Percentiles rank a stretch among this genome's conserved stretches.
These are phyloP conservation scores for Talaromyces sp. DNA, from an alignment of 2,329 filamentous ascomycete genomes.

Conservation along the genomic window DNA sequence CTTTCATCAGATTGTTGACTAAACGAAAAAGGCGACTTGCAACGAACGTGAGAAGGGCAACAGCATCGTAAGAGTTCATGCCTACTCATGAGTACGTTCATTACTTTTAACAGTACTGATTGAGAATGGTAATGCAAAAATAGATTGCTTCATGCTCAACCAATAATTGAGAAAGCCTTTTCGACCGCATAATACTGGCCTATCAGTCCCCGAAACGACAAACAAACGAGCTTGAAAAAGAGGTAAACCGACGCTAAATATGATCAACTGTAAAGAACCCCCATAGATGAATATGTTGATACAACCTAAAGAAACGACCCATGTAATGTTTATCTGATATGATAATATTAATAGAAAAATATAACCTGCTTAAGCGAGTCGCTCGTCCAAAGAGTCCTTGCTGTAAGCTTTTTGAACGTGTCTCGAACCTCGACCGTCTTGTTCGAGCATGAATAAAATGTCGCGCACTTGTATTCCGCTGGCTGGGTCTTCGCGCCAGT, in stretches of 20 bases:
- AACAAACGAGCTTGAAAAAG: neutral
- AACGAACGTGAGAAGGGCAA: no score
- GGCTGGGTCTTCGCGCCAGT: constrained; percentile 74
- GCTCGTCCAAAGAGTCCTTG: constrained; percentile 42
- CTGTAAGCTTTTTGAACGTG: constrained; percentile 45
- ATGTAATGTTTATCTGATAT: constrained; percentile 1
- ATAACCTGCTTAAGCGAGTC: constrained; percentile 22
- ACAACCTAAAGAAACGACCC: constrained; percentile 7
- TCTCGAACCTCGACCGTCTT: constrained; percentile 58
- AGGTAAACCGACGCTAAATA: neutral
- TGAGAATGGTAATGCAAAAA: neutral
- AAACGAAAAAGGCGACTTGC: no score
- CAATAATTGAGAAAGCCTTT: neutral
- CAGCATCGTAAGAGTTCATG: no score
- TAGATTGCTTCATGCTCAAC: neutral
- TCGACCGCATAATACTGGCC: neutral
- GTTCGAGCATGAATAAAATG: constrained; percentile 72
- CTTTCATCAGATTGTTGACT: no score
- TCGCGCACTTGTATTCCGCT: constrained; percentile 80
- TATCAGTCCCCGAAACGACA: neutral
- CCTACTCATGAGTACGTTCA: neutral
- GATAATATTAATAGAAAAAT: constrained; percentile 1
- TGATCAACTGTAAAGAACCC: neutral
- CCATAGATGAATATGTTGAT: constrained; percentile 12
- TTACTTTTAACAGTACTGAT: neutral